Base-by-base conservation (phyloP, 208 protist species). In the Trypanosoma conorhini region DNA sequence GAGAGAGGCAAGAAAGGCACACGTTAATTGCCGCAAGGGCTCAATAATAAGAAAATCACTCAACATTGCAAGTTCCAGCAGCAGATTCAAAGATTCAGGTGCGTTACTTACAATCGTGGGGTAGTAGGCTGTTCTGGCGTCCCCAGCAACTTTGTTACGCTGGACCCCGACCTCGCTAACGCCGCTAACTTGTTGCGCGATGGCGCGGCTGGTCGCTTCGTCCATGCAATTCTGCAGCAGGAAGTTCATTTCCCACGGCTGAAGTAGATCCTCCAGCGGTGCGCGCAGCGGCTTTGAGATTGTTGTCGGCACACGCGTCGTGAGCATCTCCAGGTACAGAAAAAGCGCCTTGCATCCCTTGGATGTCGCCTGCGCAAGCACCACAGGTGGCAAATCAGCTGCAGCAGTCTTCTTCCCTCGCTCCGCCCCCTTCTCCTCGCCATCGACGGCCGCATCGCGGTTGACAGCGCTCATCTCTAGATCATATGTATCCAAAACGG, bases 11-110 rank as follows among this genome's bases (percentile, higher is more conserved):
- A 96, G 50, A 71, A 96, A 86, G 13, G 86, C 87, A 66, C 90
- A 96, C 1, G 82, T 90, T 28, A 96, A 66, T 62, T 96, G 86
- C 8, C 87, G 72, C 51, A 96, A 70, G 13, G 87, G 79, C 54
- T 96, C 87, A 38, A 96, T 83, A 38, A 93, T 71, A 28, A 96
- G 81, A 81, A 96, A 96, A 64, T 96, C 90, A 51, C 86, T 91
- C 17, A 96, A 33, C 84, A 93, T 92, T 35, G 86, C 86, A n/a
- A 96, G 81, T 73, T 96, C 90, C 3, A 93, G 38, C 4, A 93
- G 22, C 8, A 75, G 68, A 68, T 90, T 83, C 40, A 92, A 63
- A 22, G 81, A 67, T 19, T 61, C 57, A 5, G 83, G 74, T 4
- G 82, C 82, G 12, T 62, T 62, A 51, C 77, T 81, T 17, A 80